Evolutionary conservation across 2,329 filamentous ascomycete genomes (phyloP), one percentile per base, ranked within the genome.

Genomic region (Exophiala lecanii-corni): DNA sequence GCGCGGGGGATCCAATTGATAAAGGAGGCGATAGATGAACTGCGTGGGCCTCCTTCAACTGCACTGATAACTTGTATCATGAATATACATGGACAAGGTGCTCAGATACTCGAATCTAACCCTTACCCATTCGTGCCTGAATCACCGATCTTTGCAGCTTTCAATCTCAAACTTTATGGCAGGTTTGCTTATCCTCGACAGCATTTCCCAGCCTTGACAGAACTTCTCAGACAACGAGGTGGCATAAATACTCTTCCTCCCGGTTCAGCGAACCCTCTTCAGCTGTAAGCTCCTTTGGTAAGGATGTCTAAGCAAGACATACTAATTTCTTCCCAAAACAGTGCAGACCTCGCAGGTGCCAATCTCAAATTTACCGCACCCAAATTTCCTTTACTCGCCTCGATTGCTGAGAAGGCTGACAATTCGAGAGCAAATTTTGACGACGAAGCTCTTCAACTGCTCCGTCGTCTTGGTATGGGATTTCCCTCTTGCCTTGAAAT

Each of bases 1-100:
- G n/a, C 10, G 9, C 21, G 28, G 18, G 33, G 32, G 2, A 37
- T 43, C 5, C 15, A 12, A 13, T 17, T 43, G 10, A 43, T 43
- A 15, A 19, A 37, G 19, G 5, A 32, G 26, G 40, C 32, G 12
- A 16, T 43, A 6, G 12, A n/a, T 12, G 19, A 26, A 5, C 19
- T 43, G 21, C 10, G 20, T 17, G 20, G 25, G 17, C 20, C 40
- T 16, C 40, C 40, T 2, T 37, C 40, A 9, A 17, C 9, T 9
- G 23, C 18, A 10, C 19, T 43, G n/a, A 26, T 43, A 13, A 9
- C 32, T 17, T 26, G 33, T 19, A 43, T 43, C 23, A 43, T 36
- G 33, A 36, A 43, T 13, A 18, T 43, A 21, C 40, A 37, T 16
- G 32, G 33, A 19, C 21, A 34, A 25, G 23, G n/a, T 12, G 23